phyloP scores from a whole-genome alignment of 2,329 filamentous ascomycete genomes.

The Sclerotinia borealis region DNA sequence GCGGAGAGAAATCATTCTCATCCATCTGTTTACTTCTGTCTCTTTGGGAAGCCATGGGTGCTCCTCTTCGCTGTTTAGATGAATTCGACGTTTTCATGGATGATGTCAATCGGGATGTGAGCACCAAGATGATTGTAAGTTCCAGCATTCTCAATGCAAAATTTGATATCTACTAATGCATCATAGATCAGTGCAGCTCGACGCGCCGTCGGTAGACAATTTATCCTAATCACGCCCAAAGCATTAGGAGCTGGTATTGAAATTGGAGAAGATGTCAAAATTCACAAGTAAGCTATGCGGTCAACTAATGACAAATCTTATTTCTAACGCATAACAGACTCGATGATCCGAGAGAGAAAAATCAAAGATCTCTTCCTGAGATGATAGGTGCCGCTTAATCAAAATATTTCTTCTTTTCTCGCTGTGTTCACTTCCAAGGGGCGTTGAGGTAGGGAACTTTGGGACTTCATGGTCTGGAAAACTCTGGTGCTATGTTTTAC shows the following conservation, averaged over 20 bases:
- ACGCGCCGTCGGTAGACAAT: constrained; percentile 82
- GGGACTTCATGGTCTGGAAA: background rate
- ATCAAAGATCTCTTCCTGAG: constrained; percentile 29
- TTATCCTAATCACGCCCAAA: constrained; percentile 93
- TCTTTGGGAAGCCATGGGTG: constrained; percentile 98
- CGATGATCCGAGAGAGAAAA: constrained; percentile 16
- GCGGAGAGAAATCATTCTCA: constrained; percentile 96
- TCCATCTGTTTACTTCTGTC: constrained; percentile 89
- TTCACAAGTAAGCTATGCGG: constrained; percentile 55
- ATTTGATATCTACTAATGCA: background rate
- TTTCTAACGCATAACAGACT: constrained; percentile 5
- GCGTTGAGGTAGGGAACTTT: background rate
- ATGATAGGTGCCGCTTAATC: constrained; percentile 16
- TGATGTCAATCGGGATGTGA: constrained; percentile 86
- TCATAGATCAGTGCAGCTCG: constrained; percentile 73
- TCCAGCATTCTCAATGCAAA: background rate
- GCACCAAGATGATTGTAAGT: constrained; percentile 86
- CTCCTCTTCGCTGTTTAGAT: constrained; percentile 87
- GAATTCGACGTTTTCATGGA: constrained; percentile 99
- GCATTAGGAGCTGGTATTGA: constrained; percentile 59
- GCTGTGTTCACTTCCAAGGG: background rate
- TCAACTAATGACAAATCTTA: background rate
- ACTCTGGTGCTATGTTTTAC: background rate
- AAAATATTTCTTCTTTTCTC: background rate
- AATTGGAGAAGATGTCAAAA: constrained; percentile 63